Base-by-base conservation (phyloP, 176 grass and related monocot genomes). In the Lolium rigidum region DNA sequence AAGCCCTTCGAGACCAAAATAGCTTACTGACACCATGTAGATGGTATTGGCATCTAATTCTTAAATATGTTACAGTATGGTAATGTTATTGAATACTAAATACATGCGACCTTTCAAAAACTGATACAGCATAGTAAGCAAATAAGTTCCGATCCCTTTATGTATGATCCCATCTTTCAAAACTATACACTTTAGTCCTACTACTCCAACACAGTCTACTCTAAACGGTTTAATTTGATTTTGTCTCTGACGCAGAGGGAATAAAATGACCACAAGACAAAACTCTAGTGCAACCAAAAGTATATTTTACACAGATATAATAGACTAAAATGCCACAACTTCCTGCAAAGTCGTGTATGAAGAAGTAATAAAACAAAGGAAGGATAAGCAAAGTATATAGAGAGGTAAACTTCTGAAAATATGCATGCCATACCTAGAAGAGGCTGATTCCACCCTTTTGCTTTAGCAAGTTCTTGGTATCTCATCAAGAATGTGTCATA, bases 401-500 rank as follows among this genome's bases (percentile, higher is more conserved):
- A 43, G 26, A 25, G 52, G 26, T 65, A 22, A 63, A 48, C 3
- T 75, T 52, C 21, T 25, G 39, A 84, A 66, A 76, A 61, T 79
- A 64, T 80, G 55, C 24, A 41, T 70, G 24, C 10, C 78, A 84
- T 93, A 98, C 94, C 97, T 85, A 95, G 80, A 51, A 98, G 88
- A 87, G 94, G 97, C 21, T 87, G 90, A 86, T 54, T 85, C 97
- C 97, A 98, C 10, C 86, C 88, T 80, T 86, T 92, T 65, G 90
- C 94, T 75, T 88, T 87, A 76, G 90, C 94, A 84, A 94, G 94
- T 73, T 98, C 90, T 72, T 90, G 91, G 61, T 94, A 98, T 90
- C 88, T 95, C 82, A 86, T 78, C 74, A 98, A 84, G 86, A 96
- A 94, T 54, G 88, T 93, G 87, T 98, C 97, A 65, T 98, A 98